A percentile compares a stretch with the other conserved stretches of the same genome.
These are phyloP conservation scores for Lachancea kluyveri DNA, from an alignment of 805 yeast species.

Conservation along the genomic window DNA sequence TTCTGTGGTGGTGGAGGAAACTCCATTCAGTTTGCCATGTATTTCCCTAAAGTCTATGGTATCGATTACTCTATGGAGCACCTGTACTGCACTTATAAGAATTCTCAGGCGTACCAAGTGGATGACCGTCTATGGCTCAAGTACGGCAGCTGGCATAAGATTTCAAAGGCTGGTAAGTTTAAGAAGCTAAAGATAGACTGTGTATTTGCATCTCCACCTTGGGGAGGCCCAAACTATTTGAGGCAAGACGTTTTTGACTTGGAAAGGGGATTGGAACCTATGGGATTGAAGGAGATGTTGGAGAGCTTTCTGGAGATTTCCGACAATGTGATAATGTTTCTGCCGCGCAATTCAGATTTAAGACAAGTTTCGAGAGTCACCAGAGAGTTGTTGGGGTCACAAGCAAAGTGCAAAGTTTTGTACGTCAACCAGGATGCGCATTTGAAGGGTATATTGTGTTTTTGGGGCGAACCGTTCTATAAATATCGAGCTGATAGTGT, in stretches of 20 bases:
- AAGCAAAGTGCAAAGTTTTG: constrained; percentile 40
- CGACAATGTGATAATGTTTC: constrained; percentile 48
- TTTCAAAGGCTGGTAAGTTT: constrained; percentile 15
- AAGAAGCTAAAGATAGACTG: constrained; percentile 27
- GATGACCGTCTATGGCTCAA: constrained; percentile 42
- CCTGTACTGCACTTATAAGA: constrained; percentile 59
- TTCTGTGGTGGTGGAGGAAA: constrained; percentile 91
- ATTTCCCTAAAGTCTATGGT: constrained; percentile 52
- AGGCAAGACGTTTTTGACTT: constrained; percentile 41
- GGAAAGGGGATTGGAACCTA: constrained; percentile 38
- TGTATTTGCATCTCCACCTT: constrained; percentile 75
- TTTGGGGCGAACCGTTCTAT: constrained; percentile 51
- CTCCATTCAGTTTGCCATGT: constrained; percentile 63
- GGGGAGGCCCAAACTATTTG: constrained; percentile 75
- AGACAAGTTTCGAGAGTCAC: constrained; percentile 47
- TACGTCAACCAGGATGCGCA: constrained; percentile 37
- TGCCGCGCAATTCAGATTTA: constrained; percentile 56
- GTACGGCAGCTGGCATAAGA: constrained; percentile 41
- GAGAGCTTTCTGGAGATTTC: constrained; percentile 37
- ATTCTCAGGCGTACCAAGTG: constrained; percentile 59
- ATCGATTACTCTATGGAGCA: constrained; percentile 57
- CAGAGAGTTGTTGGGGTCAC: constrained; percentile 37
- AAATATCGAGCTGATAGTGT: constrained; percentile 12
- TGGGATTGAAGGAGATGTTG: constrained; percentile 41
- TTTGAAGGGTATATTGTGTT: constrained; percentile 49